phyloP scores from a whole-genome alignment of 495 filamentous ascomycete genomes.

The Chaetomidium leptoderma region DNA sequence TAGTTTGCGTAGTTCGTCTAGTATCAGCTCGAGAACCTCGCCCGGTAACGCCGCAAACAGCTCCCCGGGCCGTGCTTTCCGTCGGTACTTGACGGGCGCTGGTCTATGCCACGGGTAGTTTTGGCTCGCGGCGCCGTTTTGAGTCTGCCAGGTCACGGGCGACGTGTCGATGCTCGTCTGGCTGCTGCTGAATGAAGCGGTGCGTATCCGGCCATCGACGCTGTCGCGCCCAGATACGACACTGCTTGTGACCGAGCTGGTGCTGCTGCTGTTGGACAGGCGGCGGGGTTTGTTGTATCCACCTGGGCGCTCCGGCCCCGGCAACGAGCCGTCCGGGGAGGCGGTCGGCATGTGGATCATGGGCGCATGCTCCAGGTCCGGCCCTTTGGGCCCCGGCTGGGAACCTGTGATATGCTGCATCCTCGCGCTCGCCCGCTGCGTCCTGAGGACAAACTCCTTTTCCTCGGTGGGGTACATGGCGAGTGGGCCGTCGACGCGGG shows the following conservation, averaged over 20 bases:
- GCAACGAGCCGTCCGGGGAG: conserved; percentile 6
- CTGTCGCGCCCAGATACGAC: conserved; percentile 25
- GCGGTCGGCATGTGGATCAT: conserved; percentile 20
- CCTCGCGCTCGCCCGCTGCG: conserved; percentile 23
- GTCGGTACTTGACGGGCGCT: conserved; percentile 31
- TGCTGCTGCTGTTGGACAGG: conserved; percentile 29
- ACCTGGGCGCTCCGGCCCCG: conserved; percentile 15
- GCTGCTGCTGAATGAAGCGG: conserved; percentile 32
- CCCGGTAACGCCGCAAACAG: conserved; percentile 54
- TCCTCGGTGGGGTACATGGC: conserved; percentile 28
- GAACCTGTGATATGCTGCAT: conserved; percentile 19
- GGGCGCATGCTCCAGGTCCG: conserved; percentile 6
- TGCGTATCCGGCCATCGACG: conserved; percentile 27
- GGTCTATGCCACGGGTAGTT: conserved; percentile 39
- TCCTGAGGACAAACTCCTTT: conserved; percentile 27
- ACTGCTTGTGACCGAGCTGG: conserved; percentile 25
- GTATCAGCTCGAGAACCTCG: conserved; percentile 53
- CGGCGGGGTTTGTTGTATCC: conserved; percentile 20
- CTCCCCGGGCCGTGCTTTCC: conserved; percentile 41
- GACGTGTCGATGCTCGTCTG: conserved; percentile 42
- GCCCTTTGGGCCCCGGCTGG: not conserved
- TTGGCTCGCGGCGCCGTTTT: conserved; percentile 2
- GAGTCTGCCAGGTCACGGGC: conserved; percentile 17
- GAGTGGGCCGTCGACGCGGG: conserved; percentile 12
- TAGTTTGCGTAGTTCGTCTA: conserved; percentile 43